Evolutionary conservation across 148 eudicot species (phyloP), one percentile per base, ranked within the genome.

Genomic region (Vaccinium vitisidaea): DNA sequence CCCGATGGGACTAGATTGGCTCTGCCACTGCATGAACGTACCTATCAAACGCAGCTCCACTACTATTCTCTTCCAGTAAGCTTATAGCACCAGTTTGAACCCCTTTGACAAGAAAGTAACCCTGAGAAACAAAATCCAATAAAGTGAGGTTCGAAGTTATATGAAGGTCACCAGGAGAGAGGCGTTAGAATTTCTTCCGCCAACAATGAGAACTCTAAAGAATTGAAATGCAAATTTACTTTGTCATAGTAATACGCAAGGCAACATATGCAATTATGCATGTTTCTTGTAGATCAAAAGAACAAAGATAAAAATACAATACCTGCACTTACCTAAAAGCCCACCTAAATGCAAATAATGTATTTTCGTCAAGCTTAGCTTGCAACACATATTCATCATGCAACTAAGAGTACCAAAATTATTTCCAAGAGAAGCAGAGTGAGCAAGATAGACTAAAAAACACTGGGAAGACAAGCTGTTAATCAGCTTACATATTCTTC

Each of bases 51-150:
- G 77, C 49, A 25, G 67, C 82, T 63, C 67, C 77, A 43, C 58
- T 67, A n/a, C 18, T 43, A 1, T 78, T 48, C 75, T 80, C 79
- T 79, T 54, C 81, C 81, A 54, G 80, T 36, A 46, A 27, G 73
- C 59, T 84, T 79, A 84, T 4, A 80, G 71, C 71, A 80, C 83
- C 79, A 84, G 79, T 55, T 84, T 84, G 86, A 84, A 84, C 8
- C 86, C 86, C 83, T 84, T 84, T 8, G 86, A 80, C 52, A 84
- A 61, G 83, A 84, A 84, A 84, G 71, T 43, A 55, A 23, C 79
- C 83, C 86, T 84, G 58, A 67, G 54, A 30, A 79, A 32, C 46
- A 54, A 55, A 49, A 78, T 49, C 10, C 75, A 63, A 13, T 7
- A 63, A 2, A 46, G 39, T 81, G 5, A 65, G 86, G n/a, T 13